A percentile compares a stretch with the other conserved stretches of the same genome.
phyloP scores from a whole-genome alignment of 2,329 filamentous ascomycete species.

The Colletotrichum australisinense region DNA sequence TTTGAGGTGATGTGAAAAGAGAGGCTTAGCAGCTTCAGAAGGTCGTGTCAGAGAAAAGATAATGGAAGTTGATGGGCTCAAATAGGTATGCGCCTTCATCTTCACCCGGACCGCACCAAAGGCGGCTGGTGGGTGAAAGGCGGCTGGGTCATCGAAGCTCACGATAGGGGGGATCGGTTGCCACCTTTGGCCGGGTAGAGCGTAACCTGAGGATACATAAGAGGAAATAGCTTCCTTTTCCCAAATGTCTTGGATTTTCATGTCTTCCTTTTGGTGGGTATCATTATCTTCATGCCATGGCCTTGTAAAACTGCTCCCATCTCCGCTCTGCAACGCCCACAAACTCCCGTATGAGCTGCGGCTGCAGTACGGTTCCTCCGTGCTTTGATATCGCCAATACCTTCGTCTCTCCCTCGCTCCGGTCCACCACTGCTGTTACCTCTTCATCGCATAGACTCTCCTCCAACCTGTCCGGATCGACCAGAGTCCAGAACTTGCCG shows the following conservation, averaged over 20 bases:
- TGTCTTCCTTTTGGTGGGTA: slow-evolving; percentile 37
- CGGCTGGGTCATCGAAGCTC: slow-evolving; percentile 4
- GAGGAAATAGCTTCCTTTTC: background rate
- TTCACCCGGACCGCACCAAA: slow-evolving; percentile 10
- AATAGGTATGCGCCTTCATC: slow-evolving; percentile 13
- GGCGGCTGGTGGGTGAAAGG: background rate
- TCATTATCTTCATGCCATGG: slow-evolving; percentile 48
- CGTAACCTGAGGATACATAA: background rate
- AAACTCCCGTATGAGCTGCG: slow-evolving; percentile 69
- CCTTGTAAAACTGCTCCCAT: slow-evolving; percentile 67
- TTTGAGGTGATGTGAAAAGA: background rate
- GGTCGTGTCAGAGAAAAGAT: background rate
- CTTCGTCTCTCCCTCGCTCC: slow-evolving; percentile 60
- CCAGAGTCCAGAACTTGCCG: slow-evolving; percentile 78
- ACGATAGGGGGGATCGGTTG: slow-evolving; percentile 1
- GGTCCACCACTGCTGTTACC: slow-evolving; percentile 86
- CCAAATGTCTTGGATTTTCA: background rate
- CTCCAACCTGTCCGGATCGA: slow-evolving; percentile 91
- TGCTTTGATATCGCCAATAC: slow-evolving; percentile 84
- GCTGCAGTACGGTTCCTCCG: slow-evolving; percentile 79
- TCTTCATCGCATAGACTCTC: slow-evolving; percentile 85
- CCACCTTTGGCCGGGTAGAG: background rate
- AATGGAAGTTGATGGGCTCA: slow-evolving; percentile 7
- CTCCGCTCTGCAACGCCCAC: slow-evolving; percentile 70
- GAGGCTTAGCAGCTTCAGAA: background rate